Conservation (phyloP, 2,329 filamentous ascomycete species). For the Fusarium mangiferae region DNA sequence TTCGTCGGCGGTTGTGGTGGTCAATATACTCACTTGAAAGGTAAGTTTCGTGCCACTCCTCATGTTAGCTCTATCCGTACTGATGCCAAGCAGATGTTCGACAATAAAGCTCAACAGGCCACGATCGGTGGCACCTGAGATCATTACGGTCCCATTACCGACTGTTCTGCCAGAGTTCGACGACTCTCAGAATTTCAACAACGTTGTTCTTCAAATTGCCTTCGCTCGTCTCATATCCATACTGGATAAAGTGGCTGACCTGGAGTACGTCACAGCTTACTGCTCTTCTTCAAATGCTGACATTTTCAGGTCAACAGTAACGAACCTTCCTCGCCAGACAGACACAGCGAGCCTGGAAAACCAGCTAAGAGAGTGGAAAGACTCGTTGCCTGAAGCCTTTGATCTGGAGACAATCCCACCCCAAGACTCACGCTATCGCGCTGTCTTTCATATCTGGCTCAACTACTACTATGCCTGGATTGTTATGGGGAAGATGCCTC, state of each 20-base stretch:
- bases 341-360: background rate
- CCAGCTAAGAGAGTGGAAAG: background rate
- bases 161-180: background rate
- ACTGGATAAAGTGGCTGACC: background rate
- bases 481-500: background rate
- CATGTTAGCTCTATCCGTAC: rapidly evolving
- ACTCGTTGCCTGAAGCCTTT: background rate
- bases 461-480: background rate
- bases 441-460: background rate
- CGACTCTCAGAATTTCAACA: background rate
- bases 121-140: background rate
- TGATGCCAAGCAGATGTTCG: background rate
- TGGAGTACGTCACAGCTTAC: background rate
- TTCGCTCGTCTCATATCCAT: background rate
- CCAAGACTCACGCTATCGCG: background rate
- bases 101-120: background rate
- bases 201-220: background rate
- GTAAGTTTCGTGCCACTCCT: rapidly evolving
- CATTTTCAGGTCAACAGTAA: background rate
- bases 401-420: background rate
- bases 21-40: background rate
- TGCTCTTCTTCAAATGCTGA: background rate
- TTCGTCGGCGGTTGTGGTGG: background rate
- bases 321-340: background rate
- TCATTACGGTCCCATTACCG: background rate